Conservation (phyloP, 225 moss, liverwort and hornwort species). For the Polytrichum formosum region DNA sequence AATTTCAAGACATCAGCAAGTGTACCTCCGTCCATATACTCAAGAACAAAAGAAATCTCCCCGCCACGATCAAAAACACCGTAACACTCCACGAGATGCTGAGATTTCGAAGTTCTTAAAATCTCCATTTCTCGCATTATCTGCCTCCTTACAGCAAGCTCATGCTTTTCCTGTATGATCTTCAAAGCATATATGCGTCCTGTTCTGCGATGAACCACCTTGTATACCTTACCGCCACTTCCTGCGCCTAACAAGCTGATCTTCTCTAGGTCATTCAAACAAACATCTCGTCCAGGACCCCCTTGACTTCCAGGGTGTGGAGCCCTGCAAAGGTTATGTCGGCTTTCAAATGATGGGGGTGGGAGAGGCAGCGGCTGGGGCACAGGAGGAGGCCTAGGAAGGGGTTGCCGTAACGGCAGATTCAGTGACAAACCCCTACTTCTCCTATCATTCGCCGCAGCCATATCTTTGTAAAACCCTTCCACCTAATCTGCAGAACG, state of each 20-base stretch:
- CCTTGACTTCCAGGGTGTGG: background rate
- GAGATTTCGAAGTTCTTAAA: slow-evolving; percentile 75
- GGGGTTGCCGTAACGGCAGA: slow-evolving; percentile 58
- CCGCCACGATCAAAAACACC: slow-evolving; percentile 79
- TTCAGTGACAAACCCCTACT: slow-evolving; percentile 61
- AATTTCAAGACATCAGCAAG: slow-evolving; percentile 74
- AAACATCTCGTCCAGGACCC: slow-evolving; percentile 50
- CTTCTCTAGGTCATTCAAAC: slow-evolving; percentile 64
- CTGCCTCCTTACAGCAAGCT: slow-evolving; percentile 71
- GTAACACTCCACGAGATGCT: slow-evolving; percentile 79
- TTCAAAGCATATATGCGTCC: slow-evolving; percentile 82
- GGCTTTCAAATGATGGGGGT: slow-evolving; percentile 40
- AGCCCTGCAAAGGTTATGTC: slow-evolving; percentile 28
- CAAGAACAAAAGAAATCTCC: slow-evolving; percentile 84
- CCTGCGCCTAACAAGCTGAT: slow-evolving; percentile 73
- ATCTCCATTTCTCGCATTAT: slow-evolving; percentile 95
- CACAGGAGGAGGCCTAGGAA: slow-evolving; percentile 42
- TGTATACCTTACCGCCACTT: slow-evolving; percentile 92
- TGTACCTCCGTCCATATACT: slow-evolving; percentile 93
- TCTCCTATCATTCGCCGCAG: slow-evolving; percentile 65
- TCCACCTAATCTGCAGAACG: background rate
- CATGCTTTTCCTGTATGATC: slow-evolving; percentile 95
- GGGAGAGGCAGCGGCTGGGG: slow-evolving; percentile 86
- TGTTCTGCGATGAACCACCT: slow-evolving; percentile 70
- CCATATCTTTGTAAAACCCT: slow-evolving; percentile 19